Evolutionary conservation across 257 asterid species (phyloP), one percentile per base, ranked within the genome.

Genomic region (Ligustrum vulgare): DNA sequence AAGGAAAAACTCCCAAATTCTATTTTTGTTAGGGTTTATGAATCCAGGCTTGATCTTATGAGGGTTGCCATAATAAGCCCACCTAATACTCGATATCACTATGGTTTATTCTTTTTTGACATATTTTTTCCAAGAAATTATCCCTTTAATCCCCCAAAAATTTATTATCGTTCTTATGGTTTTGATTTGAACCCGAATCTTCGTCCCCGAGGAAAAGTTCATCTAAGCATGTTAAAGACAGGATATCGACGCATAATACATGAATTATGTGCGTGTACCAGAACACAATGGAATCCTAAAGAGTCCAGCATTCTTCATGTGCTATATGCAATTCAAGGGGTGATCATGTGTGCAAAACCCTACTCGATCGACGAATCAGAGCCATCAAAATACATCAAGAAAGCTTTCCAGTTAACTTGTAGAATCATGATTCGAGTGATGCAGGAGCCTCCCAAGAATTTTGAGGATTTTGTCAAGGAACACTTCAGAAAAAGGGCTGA

Each of bases 81-180:
- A 7, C 78, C 72, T 0, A 12, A 35, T 28, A 73, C 73, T 0
- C 81, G 81, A 41, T 83, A 70, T 3, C 78, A 79, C 58, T 68
- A 81, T 54, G 81, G 81, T 6, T 58, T 85, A 62, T 85, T 83
- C 87, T 78, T 83, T 54, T 80, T 85, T 11, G 87, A 85, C 74
- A 56, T 80, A 8, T 56, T 28, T 5, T 73, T 83, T 1, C 81
- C 87, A 0, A 13, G 47, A 39, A 74, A 76, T 28, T 83, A 86
- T 6, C 84, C 87, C 6, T 0, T n/a, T 10, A 32, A 22, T 18
- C 87, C 87, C 28, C 87, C 87, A 33, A 77, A 71, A 80, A 1
- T 86, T 37, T 71, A 71, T n/a, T 76, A 80, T 56, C 87, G 8
- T 8, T 65, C 82, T 37, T 73, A 71, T 15, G 65, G 31, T 0